Conservation (phyloP, 441 rosid genomes). For the Brassica hybrid region DNA sequence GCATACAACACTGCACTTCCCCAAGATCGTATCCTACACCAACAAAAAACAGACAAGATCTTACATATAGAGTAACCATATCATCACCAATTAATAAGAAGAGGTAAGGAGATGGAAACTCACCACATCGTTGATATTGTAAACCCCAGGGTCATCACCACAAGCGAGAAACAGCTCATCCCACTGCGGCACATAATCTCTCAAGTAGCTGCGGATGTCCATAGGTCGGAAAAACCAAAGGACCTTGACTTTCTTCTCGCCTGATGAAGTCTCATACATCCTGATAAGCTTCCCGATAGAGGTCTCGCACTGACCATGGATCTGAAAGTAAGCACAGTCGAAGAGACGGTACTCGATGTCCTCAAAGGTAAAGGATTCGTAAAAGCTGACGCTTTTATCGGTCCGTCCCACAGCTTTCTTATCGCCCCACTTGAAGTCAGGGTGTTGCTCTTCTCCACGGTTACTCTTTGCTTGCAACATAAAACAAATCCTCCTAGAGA, state of each 20-base stretch:
- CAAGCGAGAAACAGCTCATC: constrained; percentile 68
- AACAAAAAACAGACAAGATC: background rate
- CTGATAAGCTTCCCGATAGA: constrained; percentile 56
- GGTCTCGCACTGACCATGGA: constrained; percentile 40
- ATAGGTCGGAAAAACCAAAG: constrained; percentile 64
- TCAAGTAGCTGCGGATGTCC: constrained; percentile 51
- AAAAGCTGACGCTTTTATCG: constrained; percentile 37
- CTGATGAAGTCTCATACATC: constrained; percentile 50
- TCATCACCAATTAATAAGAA: no score
- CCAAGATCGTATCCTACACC: constrained; percentile 50
- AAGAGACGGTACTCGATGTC: constrained; percentile 54
- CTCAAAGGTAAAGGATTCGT: constrained; percentile 49
- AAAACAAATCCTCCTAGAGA: background rate
- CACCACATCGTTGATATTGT: constrained; percentile 51
- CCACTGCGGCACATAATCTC: constrained; percentile 53
- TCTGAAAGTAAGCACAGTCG: constrained; percentile 49
- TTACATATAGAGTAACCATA: constrained; percentile 7
- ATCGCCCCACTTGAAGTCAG: constrained; percentile 53
- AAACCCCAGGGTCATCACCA: constrained; percentile 55
- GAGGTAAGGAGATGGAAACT: no score
- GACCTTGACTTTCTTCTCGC: constrained; percentile 53
- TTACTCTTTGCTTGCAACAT: constrained; percentile 39
- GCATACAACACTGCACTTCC: constrained; percentile 65
- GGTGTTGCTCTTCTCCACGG: background rate
- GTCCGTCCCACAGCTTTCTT: constrained; percentile 37